Evolutionary conservation across 2,329 filamentous ascomycete species (phyloP).

Genomic region (Cercospora brassicicola): DNA sequence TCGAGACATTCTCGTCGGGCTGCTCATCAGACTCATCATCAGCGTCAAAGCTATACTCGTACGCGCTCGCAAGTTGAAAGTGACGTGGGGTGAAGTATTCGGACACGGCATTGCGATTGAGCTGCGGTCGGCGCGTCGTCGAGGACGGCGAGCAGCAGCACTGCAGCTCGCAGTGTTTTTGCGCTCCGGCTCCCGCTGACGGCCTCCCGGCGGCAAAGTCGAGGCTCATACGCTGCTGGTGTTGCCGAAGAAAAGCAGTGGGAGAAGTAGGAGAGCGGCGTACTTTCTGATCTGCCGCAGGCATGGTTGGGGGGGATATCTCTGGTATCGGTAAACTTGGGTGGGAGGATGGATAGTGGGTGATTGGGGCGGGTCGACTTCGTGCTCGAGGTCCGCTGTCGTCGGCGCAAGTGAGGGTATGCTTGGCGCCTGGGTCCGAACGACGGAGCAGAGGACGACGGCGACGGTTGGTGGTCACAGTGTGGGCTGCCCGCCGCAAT

Average conservation of each 20-base stretch:
- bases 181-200: constrained; percentile 4
- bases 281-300: constrained; percentile 33
- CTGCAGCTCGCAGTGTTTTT: constrained; percentile 3
- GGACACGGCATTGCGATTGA: constrained; percentile 25
- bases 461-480: background rate
- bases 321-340: background rate
- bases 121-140: constrained; percentile 15
- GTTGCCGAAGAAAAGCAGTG: constrained; percentile 17
- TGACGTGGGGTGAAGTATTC: constrained; percentile 15
- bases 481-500: background rate
- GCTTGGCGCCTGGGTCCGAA: background rate
- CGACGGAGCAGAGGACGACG: background rate
- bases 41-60: constrained; percentile 23
- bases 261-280: constrained; percentile 19
- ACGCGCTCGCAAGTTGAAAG: background rate
- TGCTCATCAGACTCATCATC: constrained; percentile 32
- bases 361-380: constrained; percentile 3
- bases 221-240: constrained; percentile 13
- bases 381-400: background rate
- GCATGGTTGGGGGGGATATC: constrained; percentile 22
- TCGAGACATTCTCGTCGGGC: constrained; percentile 50
- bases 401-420: constrained; percentile 9
- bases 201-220: constrained; percentile 2
- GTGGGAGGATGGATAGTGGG: constrained; percentile 7
- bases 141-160: constrained; percentile 24